Percentiles rank a stretch among this genome's conserved stretches.
These are phyloP conservation scores for Prunus padus DNA, from an alignment of 306 rosid species.

Conservation along the genomic window DNA sequence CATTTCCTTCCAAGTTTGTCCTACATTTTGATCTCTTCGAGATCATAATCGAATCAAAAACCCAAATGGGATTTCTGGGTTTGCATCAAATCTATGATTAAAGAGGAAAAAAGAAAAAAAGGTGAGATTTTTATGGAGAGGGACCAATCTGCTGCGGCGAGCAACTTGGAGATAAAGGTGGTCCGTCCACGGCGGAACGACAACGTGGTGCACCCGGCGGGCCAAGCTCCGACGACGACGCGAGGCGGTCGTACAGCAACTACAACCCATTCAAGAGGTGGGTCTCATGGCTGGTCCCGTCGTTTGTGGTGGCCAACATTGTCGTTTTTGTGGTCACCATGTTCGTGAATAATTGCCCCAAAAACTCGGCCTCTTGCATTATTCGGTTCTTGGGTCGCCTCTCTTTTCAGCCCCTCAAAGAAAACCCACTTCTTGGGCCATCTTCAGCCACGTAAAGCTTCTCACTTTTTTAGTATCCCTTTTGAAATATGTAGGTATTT, in stretches of 20 bases:
- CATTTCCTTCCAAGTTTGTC: not conserved
- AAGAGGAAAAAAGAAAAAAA: not conserved
- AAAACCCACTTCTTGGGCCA: constrained; percentile 83
- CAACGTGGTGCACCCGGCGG: constrained; percentile 30
- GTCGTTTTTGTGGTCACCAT: constrained; percentile 47
- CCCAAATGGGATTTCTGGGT: constrained; percentile 18
- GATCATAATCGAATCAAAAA: too few species aligned
- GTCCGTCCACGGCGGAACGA: constrained; percentile 41
- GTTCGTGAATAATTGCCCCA: constrained; percentile 66
- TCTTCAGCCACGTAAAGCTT: constrained; percentile 64
- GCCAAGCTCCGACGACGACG: constrained; percentile 11
- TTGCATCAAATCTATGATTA: constrained; percentile 25
- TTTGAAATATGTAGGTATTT: not conserved
- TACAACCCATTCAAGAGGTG: constrained; percentile 53
- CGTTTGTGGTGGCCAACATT: constrained; percentile 57
- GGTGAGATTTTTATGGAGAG: constrained; percentile 36
- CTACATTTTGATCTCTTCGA: constrained; percentile 5
- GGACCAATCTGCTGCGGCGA: constrained; percentile 30
- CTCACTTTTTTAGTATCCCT: not conserved
- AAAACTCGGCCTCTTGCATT: constrained; percentile 45
- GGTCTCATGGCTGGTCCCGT: constrained; percentile 75
- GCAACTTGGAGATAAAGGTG: constrained; percentile 46
- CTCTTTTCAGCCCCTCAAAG: constrained; percentile 75
- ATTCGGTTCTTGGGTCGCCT: constrained; percentile 65
- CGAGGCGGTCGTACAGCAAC: constrained; percentile 4